Conservation (phyloP, 129 eudicot species). For the Helichrysum umbraculigerum region DNA sequence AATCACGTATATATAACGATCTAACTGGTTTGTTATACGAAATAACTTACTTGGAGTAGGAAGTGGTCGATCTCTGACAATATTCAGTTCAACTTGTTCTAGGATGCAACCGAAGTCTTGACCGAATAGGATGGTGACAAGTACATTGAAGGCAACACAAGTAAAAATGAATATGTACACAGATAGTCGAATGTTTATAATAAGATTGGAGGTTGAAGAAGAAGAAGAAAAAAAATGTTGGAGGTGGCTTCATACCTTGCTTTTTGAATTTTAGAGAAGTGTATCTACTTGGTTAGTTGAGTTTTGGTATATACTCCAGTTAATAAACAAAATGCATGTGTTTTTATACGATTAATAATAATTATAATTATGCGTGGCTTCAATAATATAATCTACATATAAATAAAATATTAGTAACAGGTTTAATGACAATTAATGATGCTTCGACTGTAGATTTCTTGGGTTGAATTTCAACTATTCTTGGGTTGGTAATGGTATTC, state of each 20-base stretch:
- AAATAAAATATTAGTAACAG: neutral
- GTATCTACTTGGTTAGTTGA: slow-evolving; percentile 19
- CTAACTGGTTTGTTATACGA: no score
- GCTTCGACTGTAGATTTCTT: slow-evolving; percentile 20
- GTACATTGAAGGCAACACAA: slow-evolving; percentile 56
- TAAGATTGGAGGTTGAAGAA: slow-evolving; percentile 16
- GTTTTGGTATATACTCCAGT: slow-evolving; percentile 34
- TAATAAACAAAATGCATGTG: slow-evolving; percentile 11
- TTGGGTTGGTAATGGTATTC: neutral
- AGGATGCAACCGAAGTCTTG: slow-evolving; percentile 71
- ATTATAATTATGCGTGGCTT: slow-evolving; percentile 4
- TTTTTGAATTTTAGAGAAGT: slow-evolving; percentile 1
- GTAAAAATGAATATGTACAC: slow-evolving; percentile 50
- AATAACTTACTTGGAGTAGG: slow-evolving; percentile 37
- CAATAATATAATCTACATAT: neutral
- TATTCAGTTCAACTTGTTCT: slow-evolving; percentile 28
- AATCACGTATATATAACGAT: no score
- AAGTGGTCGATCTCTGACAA: slow-evolving; percentile 8
- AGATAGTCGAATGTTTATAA: slow-evolving; percentile 48
- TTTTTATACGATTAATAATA: slow-evolving; percentile 31
- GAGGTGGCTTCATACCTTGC: slow-evolving; percentile 57
- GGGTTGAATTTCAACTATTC: slow-evolving; percentile 16
- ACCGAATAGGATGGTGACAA: slow-evolving; percentile 67
- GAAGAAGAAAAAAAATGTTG: slow-evolving; percentile 26
- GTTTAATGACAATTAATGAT: no score